Evolutionary conservation across 257 asterid genomes (phyloP).

Genomic region (Gynochthodes officinalis): DNA sequence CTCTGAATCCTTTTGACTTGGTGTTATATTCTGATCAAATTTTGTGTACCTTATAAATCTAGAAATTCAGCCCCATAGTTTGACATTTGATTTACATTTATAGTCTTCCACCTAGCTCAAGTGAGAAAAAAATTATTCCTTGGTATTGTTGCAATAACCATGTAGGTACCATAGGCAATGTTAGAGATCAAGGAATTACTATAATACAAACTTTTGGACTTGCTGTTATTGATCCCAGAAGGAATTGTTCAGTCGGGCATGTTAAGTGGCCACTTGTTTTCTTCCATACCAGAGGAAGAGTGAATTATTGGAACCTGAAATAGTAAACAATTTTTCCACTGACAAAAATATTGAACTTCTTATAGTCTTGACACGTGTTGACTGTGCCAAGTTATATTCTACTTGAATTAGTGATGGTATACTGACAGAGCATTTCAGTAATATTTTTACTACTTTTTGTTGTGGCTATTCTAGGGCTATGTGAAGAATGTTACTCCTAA

Average conservation of each 20-base stretch:
- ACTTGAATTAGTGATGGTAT: background rate
- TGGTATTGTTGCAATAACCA: background rate
- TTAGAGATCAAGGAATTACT: background rate
- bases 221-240: background rate
- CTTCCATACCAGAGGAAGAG: background rate
- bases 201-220: background rate
- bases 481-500: conserved; percentile 67
- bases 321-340: background rate
- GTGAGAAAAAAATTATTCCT: background rate
- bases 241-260: background rate
- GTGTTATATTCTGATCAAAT: background rate
- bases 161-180: background rate
- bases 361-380: background rate
- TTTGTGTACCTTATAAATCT: background rate
- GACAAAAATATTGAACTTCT: background rate
- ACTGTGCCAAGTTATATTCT: background rate
- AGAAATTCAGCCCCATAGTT: background rate
- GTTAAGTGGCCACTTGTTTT: background rate
- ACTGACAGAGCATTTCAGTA: background rate
- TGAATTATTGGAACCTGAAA: background rate
- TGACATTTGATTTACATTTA: background rate
- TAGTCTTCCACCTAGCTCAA: background rate
- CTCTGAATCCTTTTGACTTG: background rate
- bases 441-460: background rate
- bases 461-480: conserved; percentile 62